Percentiles rank a stretch among this genome's conserved stretches.
These are phyloP conservation scores for Tilletia caries DNA, from an alignment of 1,284 basidiomycete species.

Conservation along the genomic window DNA sequence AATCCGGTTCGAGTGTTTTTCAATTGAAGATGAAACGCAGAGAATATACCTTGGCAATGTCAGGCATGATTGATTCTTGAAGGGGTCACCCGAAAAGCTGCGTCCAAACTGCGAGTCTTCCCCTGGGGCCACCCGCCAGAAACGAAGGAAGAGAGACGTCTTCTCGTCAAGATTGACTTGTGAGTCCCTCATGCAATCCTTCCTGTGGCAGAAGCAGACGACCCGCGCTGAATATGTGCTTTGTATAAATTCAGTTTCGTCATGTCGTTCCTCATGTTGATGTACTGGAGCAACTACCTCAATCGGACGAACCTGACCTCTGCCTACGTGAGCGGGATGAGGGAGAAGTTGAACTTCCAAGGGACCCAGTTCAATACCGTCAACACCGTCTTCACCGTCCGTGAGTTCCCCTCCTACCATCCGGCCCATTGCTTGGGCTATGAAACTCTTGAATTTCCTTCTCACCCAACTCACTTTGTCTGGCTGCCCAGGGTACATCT, in stretches of 20 bases:
- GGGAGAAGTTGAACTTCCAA: slow-evolving; percentile 68
- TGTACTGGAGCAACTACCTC: slow-evolving; percentile 20
- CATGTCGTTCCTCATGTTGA: slow-evolving; percentile 32
- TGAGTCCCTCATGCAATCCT: too few relatives aligned
- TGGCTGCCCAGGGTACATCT: slow-evolving; percentile 3
- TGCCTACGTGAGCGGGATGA: slow-evolving; percentile 74
- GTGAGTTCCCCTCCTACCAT: slow-evolving; percentile 20
- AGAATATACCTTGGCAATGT: too few relatives aligned
- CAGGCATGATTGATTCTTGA: too few relatives aligned
- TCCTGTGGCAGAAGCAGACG: not conserved
- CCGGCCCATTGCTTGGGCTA: too few relatives aligned
- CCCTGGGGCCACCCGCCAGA: not conserved
- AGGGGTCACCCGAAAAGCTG: too few relatives aligned
- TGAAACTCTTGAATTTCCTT: too few relatives aligned
- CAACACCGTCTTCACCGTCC: slow-evolving; percentile 56
- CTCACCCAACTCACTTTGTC: too few relatives aligned
- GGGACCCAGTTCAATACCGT: slow-evolving; percentile 67
- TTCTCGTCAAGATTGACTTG: slow-evolving; percentile 1
- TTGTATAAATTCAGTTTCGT: slow-evolving; percentile 19
- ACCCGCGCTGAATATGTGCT: not conserved
- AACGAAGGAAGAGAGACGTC: not conserved
- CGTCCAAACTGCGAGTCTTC: not conserved
- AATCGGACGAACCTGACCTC: not conserved
- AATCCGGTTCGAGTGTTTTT: too few relatives aligned
- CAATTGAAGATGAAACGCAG: too few relatives aligned